Evolutionary conservation across 2,329 filamentous ascomycete genomes (phyloP).

Genomic region (Emergomyces orientalis): DNA sequence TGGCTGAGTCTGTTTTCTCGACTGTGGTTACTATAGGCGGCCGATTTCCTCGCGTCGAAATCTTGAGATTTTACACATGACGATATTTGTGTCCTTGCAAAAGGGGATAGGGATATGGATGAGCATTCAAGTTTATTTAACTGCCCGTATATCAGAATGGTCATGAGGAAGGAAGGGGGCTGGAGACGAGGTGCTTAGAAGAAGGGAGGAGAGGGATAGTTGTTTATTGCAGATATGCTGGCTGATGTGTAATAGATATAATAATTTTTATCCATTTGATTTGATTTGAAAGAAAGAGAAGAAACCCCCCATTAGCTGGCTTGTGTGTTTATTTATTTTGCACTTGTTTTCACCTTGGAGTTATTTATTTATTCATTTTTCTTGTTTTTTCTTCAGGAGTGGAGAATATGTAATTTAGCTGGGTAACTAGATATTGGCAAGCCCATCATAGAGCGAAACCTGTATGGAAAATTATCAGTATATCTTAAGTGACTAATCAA

Average conservation of each 20-base stretch:
- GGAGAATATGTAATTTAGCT: too few species aligned
- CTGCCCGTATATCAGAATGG: neutral
- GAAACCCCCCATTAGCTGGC: neutral
- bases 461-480: too few species aligned
- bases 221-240: neutral
- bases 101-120: neutral
- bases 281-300: neutral
- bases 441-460: too few species aligned
- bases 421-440: too few species aligned
- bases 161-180: neutral
- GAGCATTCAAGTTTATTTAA: neutral
- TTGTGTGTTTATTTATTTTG: neutral
- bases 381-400: too few species aligned
- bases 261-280: neutral
- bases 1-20: neutral
- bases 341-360: neutral
- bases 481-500: too few species aligned
- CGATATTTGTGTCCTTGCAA: neutral
- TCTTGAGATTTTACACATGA: neutral
- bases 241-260: constrained; percentile 1
- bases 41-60: constrained; percentile 35
- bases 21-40: constrained; percentile 24
- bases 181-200: neutral
- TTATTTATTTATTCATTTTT: too few species aligned
- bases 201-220: neutral